phyloP scores from a whole-genome alignment of 495 filamentous ascomycete genomes.

The Hyaloscypha bicolor region DNA sequence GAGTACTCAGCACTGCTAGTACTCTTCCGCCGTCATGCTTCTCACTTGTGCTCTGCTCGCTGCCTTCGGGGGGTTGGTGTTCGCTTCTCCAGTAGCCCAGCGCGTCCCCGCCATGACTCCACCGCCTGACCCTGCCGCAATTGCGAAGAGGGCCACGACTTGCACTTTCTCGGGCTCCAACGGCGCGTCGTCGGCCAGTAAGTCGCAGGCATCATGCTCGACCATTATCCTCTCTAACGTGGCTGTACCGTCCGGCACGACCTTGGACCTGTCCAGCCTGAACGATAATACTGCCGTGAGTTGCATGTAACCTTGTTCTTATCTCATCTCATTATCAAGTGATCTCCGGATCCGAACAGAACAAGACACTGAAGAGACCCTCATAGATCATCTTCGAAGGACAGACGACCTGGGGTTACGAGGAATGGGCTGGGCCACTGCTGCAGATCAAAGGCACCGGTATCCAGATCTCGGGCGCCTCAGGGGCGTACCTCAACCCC shows the following conservation, averaged over 20 bases:
- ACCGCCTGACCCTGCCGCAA: constrained; percentile 9
- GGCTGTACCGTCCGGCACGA: constrained; percentile 53
- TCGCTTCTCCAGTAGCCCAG: constrained; percentile 11
- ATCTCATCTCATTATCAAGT: background rate
- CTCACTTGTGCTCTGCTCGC: too few species aligned
- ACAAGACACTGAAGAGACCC: too few species aligned
- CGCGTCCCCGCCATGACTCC: constrained; percentile 22
- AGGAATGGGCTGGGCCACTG: constrained; percentile 41
- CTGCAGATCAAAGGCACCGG: constrained; percentile 48
- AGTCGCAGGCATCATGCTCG: constrained; percentile 51
- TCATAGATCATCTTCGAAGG: too few species aligned
- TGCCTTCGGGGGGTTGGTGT: too few species aligned
- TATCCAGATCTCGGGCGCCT: constrained; percentile 47
- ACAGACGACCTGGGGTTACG: too few species aligned
- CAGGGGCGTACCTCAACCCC: constrained; percentile 46
- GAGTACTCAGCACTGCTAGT: too few species aligned
- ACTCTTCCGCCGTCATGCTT: too few species aligned
- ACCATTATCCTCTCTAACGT: constrained; percentile 51
- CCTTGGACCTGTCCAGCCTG: constrained; percentile 53
- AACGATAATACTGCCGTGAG: constrained; percentile 42
- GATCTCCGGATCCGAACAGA: too few species aligned
- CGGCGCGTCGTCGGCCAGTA: constrained; percentile 40
- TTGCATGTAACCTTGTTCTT: background rate
- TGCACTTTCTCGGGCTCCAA: constrained; percentile 54
- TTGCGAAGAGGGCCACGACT: constrained; percentile 38